Base-by-base conservation (phyloP, 2,329 filamentous ascomycete species). In the Sporothrix dimorphospora region DNA sequence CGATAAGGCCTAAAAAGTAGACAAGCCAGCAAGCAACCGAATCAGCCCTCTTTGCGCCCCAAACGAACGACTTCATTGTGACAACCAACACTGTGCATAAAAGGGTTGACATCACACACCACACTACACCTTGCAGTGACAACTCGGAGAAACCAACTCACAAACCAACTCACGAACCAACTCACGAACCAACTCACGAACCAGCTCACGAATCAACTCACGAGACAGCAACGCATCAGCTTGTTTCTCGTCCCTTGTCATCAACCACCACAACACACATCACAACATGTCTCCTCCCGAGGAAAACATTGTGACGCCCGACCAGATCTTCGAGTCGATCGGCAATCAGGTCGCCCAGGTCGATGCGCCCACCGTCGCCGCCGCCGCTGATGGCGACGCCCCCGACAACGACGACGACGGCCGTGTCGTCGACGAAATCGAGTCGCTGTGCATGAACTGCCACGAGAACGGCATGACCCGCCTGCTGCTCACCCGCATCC, bases 361-460 rank as follows among this genome's bases (percentile, higher is more conserved):
- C 66, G 42, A 69, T 9, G 83, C 82, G 19, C 78, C 82, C 53
- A 53, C 80, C 2, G n/a, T 34, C 78, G 59, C 16, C 2, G 30
- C 53, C 4, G 55, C 38, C 8, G 74, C 79, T 21, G 76, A 78
- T 30, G 76, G 76, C 61, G 79, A 79, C 21, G 75, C 79, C 21
- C 76, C 77, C 49, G 79, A 81, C 27, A 85, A 88, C 49, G 86
- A 81, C 38, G 85, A 89, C 47, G 86, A 89, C 30, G 82, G 81
- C 72, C 85, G 82, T 75, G 82, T 88, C 4, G 89, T 91, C 55
- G 88, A 91, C 75, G 87, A 91, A 81, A 90, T 91, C 74, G 92
- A 94, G 81, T 93, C 91, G 75, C 85, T 95, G 27, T 95, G 92
- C 85, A 94, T 95, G 92, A 94, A 93, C 84, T 95, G 92, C 82